Percentiles rank a stretch among this genome's conserved stretches.
Evolutionary conservation across 495 filamentous ascomycete genomes (phyloP).

Genomic region (Aspergillus conjunctus): DNA sequence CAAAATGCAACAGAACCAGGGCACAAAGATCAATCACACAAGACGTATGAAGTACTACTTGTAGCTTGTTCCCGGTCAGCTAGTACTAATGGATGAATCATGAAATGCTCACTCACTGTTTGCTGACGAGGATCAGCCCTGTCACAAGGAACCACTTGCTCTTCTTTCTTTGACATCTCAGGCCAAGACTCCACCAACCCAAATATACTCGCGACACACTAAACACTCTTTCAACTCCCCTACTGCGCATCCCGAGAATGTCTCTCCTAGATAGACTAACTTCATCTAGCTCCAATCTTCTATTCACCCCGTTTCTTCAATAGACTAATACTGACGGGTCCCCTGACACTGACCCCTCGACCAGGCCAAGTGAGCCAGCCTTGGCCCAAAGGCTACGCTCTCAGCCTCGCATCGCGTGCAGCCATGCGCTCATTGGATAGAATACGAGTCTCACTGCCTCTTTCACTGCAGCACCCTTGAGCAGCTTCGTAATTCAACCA

Average conservation of each 20-base stretch:
- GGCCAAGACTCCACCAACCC: background rate
- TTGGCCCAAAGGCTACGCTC: background rate
- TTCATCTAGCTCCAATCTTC: background rate
- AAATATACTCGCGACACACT: background rate
- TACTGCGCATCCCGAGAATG: background rate
- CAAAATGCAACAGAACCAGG: too few species aligned
- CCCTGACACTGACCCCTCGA: background rate
- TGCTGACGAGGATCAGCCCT: too few species aligned
- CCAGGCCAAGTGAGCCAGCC: background rate
- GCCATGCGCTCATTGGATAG: slow-evolving; percentile 16
- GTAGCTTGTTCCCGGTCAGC: too few species aligned
- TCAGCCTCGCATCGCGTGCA: background rate
- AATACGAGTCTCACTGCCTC: slow-evolving; percentile 25
- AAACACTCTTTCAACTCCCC: background rate
- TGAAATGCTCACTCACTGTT: too few species aligned
- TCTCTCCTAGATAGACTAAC: background rate
- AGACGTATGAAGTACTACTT: too few species aligned
- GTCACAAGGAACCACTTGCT: too few species aligned
- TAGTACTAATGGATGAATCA: too few species aligned
- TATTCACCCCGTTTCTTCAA: background rate
- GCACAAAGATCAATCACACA: too few species aligned
- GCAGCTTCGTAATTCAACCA: slow-evolving; percentile 4
- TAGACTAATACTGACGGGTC: too few species aligned
- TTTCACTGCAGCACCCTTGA: slow-evolving; percentile 8
- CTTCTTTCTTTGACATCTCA: background rate